Evolutionary conservation across 2,329 filamentous ascomycete genomes (phyloP).

Genomic region (Pyrenophora seminiperda): DNA sequence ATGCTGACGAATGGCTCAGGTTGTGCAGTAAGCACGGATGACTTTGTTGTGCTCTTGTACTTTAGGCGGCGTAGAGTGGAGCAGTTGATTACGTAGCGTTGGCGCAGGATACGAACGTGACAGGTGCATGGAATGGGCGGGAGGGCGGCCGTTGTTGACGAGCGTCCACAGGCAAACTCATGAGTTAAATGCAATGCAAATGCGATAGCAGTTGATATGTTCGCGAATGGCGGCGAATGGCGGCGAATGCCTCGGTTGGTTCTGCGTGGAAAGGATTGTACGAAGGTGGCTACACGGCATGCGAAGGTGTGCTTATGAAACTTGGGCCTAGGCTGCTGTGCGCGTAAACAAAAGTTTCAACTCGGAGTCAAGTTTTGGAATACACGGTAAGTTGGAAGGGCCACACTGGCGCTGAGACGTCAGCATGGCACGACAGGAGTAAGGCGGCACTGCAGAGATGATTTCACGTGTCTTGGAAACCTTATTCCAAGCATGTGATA

Average conservation of each 20-base stretch:
- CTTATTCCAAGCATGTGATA: too few species aligned
- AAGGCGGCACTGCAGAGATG: too few species aligned
- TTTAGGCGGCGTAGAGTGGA: conserved; percentile 4
- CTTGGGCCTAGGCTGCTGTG: conserved; percentile 7
- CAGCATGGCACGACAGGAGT: background rate
- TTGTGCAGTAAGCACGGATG: conserved; percentile 41
- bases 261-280: background rate
- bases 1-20: conserved; percentile 33
- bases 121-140: conserved; percentile 2
- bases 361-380: background rate
- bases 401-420: background rate
- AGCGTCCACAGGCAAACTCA: background rate
- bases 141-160: background rate
- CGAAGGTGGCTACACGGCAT: conserved; percentile 15
- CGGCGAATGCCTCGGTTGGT: conserved; percentile 1
- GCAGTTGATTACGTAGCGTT: conserved; percentile 1
- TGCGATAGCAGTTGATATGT: conserved; percentile 9
- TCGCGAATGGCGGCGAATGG: too few species aligned
- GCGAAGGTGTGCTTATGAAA: conserved; percentile 6
- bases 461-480: too few species aligned
- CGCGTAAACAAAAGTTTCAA: background rate
- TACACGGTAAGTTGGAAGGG: background rate
- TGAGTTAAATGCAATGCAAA: conserved; percentile 11
- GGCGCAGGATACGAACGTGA: conserved; percentile 3
- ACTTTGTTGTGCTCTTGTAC: conserved; percentile 3